These are phyloP conservation scores for Puccinellia tenuiflora DNA, from an alignment of 176 grass and related monocot species.

Conservation along the genomic window DNA sequence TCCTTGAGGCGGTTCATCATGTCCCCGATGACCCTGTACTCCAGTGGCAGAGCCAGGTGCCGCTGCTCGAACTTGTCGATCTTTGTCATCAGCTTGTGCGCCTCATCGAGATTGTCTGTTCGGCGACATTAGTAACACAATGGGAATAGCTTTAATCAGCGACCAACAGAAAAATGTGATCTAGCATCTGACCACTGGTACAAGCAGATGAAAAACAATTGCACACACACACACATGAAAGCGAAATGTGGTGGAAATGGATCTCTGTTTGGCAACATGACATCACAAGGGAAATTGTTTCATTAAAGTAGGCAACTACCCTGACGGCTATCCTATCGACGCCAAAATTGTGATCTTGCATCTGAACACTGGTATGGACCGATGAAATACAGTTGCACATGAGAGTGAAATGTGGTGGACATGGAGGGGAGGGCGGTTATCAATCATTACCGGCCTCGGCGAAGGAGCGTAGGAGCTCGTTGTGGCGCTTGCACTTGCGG, in stretches of 20 bases:
- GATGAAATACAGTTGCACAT: background rate
- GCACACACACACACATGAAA: background rate
- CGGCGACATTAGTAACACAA: background rate
- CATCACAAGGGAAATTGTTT: no score
- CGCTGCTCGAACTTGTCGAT: constrained; percentile 82
- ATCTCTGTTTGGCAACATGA: no score
- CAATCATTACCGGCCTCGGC: constrained; percentile 52
- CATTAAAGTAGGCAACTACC: no score
- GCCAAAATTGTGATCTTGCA: background rate
- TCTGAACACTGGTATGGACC: no score
- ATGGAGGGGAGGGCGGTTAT: background rate
- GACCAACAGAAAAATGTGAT: no score
- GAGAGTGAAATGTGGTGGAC: background rate
- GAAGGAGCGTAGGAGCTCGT: constrained; percentile 59
- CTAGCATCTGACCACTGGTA: background rate
- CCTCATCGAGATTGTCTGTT: constrained; percentile 76
- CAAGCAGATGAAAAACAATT: no score
- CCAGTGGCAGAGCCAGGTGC: constrained; percentile 64
- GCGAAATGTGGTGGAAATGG: background rate
- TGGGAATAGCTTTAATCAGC: background rate
- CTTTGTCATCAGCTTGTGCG: constrained; percentile 73
- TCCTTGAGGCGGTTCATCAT: constrained; percentile 82
- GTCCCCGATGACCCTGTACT: constrained; percentile 91
- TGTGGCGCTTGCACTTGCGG: constrained; percentile 71
- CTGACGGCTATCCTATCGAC: no score